A percentile compares a stretch with the other conserved stretches of the same genome.
Evolutionary conservation across 2,329 filamentous ascomycete genomes (phyloP).

Genomic region (Fusarium austroafricanum): DNA sequence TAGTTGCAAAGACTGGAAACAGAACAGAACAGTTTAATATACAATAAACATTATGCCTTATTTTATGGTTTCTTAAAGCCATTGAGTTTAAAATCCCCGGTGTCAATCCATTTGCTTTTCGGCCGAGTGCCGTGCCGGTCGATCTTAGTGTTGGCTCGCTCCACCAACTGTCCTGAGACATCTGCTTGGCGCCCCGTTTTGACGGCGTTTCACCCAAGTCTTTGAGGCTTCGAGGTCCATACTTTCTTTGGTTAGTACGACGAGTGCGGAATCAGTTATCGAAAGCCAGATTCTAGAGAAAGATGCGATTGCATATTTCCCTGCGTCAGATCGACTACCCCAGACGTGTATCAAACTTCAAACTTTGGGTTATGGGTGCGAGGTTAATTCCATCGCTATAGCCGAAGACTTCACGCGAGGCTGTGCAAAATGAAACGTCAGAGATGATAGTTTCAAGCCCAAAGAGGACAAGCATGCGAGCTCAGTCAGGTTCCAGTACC

Average conservation of each 20-base stretch:
- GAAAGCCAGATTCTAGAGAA: neutral
- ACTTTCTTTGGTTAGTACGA: no score
- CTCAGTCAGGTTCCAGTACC: neutral
- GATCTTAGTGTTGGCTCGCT: neutral
- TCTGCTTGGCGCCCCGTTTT: neutral
- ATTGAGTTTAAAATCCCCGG: neutral
- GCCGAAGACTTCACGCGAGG: neutral
- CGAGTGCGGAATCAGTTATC: neutral
- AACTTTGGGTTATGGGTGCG: neutral
- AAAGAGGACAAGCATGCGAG: neutral
- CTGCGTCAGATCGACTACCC: neutral
- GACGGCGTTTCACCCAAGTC: neutral
- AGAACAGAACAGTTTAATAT: accelerated
- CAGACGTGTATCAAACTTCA: neutral
- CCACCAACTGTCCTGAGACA: neutral
- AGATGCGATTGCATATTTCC: neutral
- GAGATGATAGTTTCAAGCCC: neutral
- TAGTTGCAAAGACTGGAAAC: neutral
- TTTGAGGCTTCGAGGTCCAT: neutral
- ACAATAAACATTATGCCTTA: constrained; percentile 1
- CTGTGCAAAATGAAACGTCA: constrained; percentile 2
- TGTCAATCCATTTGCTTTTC: neutral
- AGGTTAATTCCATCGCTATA: neutral
- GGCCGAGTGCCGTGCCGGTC: neutral
- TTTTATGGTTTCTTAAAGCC: neutral